phyloP scores from a whole-genome alignment of 371 early-diverging fungal genomes.

The Choanephora cucurbitarum region DNA sequence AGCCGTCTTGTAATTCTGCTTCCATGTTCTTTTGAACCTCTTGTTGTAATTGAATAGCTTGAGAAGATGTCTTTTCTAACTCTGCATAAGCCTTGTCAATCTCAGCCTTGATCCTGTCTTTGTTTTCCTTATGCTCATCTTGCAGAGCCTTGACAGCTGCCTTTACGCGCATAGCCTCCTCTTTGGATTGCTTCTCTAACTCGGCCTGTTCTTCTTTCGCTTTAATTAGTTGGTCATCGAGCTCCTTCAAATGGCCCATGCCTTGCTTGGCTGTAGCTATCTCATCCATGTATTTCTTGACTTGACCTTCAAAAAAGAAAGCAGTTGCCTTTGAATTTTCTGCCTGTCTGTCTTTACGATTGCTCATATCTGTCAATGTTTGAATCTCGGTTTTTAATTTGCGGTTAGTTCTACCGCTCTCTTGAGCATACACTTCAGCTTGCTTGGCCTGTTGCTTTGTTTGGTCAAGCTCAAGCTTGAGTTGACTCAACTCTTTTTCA shows the following conservation, averaged over 20 bases:
- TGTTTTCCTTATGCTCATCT: slow-evolving; percentile 34
- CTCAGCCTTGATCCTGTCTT: slow-evolving; percentile 31
- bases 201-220: slow-evolving; percentile 43
- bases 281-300: slow-evolving; percentile 54
- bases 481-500: slow-evolving; percentile 38
- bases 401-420: slow-evolving; percentile 52
- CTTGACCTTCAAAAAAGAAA: slow-evolving; percentile 55
- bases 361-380: slow-evolving; percentile 53
- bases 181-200: slow-evolving; percentile 34
- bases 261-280: slow-evolving; percentile 51
- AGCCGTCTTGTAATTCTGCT: slow-evolving; percentile 23
- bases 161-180: slow-evolving; percentile 35
- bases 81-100: slow-evolving; percentile 45
- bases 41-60: slow-evolving; percentile 39
- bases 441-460: slow-evolving; percentile 52
- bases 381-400: slow-evolving; percentile 52
- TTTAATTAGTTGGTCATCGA: slow-evolving; percentile 48
- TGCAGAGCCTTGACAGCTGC: slow-evolving; percentile 32
- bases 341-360: slow-evolving; percentile 54
- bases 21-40: slow-evolving; percentile 42
- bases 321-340: slow-evolving; percentile 56
- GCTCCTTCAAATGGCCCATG: slow-evolving; percentile 46
- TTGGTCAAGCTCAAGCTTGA: slow-evolving; percentile 42
- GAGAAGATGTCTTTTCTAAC: slow-evolving; percentile 30
- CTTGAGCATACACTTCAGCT: slow-evolving; percentile 47